Conservation (phyloP, 2,329 filamentous ascomycete species). For the Phyllosticta citrichinensis region DNA sequence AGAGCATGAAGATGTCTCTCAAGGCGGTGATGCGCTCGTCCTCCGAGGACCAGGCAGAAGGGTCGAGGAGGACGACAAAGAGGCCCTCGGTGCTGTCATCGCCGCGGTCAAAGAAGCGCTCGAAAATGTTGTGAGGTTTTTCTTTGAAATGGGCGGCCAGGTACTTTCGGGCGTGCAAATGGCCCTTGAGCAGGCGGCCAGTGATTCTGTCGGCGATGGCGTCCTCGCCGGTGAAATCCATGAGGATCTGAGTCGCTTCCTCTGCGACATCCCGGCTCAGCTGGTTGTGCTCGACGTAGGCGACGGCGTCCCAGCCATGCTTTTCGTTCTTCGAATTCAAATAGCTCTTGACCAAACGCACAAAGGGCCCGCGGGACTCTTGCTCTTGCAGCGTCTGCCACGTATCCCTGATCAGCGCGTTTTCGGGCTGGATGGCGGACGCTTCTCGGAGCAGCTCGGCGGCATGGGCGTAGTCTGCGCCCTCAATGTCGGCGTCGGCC, state of each 20-base stretch:
- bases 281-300: constrained; percentile 16
- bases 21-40: constrained; percentile 36
- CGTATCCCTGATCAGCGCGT: constrained; percentile 30
- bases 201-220: constrained; percentile 32
- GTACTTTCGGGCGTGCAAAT: constrained; percentile 27
- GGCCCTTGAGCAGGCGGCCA: constrained; percentile 25
- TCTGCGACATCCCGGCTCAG: constrained; percentile 29
- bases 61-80: constrained; percentile 32
- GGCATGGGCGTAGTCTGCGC: constrained; percentile 27
- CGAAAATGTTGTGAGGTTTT: constrained; percentile 33
- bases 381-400: constrained; percentile 32
- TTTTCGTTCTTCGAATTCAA: constrained; percentile 25
- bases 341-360: constrained; percentile 26
- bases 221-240: constrained; percentile 32
- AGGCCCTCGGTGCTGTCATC: constrained; percentile 37
- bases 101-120: constrained; percentile 34
- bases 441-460: constrained; percentile 35
- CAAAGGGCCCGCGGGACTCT: constrained; percentile 25
- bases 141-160: constrained; percentile 29
- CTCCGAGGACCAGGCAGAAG: constrained; percentile 31
- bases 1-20: constrained; percentile 58
- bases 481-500: constrained; percentile 13
- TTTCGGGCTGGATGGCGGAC: constrained; percentile 32
- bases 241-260: constrained; percentile 32
- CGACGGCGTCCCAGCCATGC: constrained; percentile 31